Base-by-base conservation (phyloP, 331 rosid species). In the Saraca asoca region DNA sequence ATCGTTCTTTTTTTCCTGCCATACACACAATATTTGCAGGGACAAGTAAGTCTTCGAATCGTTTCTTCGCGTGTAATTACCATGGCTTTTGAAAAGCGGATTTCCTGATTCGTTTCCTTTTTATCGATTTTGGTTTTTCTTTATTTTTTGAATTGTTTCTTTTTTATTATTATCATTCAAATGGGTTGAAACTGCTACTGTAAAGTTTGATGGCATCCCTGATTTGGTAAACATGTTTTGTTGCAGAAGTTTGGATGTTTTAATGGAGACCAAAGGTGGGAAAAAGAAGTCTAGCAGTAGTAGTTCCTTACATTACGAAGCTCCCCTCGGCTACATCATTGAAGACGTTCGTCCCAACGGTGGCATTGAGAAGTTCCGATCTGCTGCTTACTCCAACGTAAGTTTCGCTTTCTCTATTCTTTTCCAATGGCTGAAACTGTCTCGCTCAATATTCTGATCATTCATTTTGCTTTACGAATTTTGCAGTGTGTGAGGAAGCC, bases 311-410 rank as follows among this genome's bases (percentile, higher is more conserved):
- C 67, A 64, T 16, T 85, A 78, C 83, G 85, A 86, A 76, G 83
- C 52, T 76, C 92, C 92, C 18, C 88, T 83, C 18, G 88, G 88
- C 17, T 86, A 86, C 65, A 79, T 77, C 74, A 76, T 86, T 12
- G 88, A 86, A 86, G 88, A 86, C 81, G 77, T 86, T 81, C 86
- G 91, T 48, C 91, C 91, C 2, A 77, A 83, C 91, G 91, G 88
- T 70, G 91, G 84, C 62, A 80, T 85, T 51, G 56, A 83, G 50
- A 86, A 81, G 75, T 86, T 83, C 83, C 66, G 77, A 68, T 78
- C 88, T 76, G 78, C 91, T 76, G 88, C 85, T 11, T 86, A 86
- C 72, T 83, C 91, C 79, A 83, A 83, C 80, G 91, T 86, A 81
- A 76, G 70, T 53, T n/a, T 57, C 51, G 3, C 42, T 61, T 64